Base-by-base conservation (phyloP, 306 rosid species). In the Gleditsia sinensis region DNA sequence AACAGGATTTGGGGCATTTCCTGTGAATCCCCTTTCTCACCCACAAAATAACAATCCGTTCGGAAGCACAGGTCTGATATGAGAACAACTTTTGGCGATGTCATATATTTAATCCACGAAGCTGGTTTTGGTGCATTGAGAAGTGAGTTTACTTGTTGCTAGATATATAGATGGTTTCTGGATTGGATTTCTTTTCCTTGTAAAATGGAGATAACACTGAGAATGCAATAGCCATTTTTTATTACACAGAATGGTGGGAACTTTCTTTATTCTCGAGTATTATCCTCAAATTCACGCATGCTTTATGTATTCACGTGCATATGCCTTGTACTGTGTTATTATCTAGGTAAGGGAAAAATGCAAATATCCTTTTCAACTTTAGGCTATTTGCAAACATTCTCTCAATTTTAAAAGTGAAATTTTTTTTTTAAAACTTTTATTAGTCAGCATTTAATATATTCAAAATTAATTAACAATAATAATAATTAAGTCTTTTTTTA, bases 31-130 rank as follows among this genome's bases (percentile, higher is more conserved):
- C 7, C 71, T 54, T 64, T 72, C 93, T 69, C 97, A 90, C 65
- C 88, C 89, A 14, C 95, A 87, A 23, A 80, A 88, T 3, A 93
- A 71, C 81, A 95, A 95, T 69, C 99, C 99, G 30, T 95, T 92
- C 72, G 99, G 99, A 83, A 87, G 83, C 89, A 82, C 97, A 2
- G 93, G 98, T 78, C 78, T 95, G 82, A 81, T 95, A 80, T 92
- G 77, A 89, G 68, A 49, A 34, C 69, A 60, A 12, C 34, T 71
- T 75, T 79, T 56, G 39, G 3, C 11, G 9, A 57, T 63, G 66
- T 67, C 14, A 53, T 70, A 74, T 72, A 77, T 77, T 63, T 84
- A 69, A 64, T 74, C 65, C 19, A 69, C 50, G 69, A 83, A 69
- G 86, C 74, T 89, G 86, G 79, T 69, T 88, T 82, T 82, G 74